A percentile compares a stretch with the other conserved stretches of the same genome.
Conservation (phyloP, 106 monocot genomes). For the Posidonia australis region DNA sequence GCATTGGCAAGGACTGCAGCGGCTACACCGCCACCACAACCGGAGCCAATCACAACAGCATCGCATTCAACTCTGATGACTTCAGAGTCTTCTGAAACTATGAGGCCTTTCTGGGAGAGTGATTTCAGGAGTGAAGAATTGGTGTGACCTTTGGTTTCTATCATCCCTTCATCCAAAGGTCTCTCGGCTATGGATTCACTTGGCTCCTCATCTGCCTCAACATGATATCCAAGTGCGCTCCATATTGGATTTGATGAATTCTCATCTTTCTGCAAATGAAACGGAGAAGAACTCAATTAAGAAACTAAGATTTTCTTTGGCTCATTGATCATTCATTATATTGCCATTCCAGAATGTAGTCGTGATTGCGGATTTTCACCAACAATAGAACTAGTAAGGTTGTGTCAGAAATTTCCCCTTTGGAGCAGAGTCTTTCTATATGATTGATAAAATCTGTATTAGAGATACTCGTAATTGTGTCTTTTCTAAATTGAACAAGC, state of each 20-base stretch:
- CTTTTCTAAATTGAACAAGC: too few species aligned
- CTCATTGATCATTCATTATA: too few species aligned
- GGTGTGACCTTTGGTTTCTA: slow-evolving; percentile 35
- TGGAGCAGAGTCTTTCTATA: too few species aligned
- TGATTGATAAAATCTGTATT: too few species aligned
- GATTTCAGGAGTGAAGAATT: slow-evolving; percentile 40
- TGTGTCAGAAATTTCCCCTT: too few species aligned
- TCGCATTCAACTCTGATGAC: slow-evolving; percentile 48
- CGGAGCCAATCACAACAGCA: slow-evolving; percentile 67
- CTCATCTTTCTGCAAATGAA: slow-evolving; percentile 30
- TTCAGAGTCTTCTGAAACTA: slow-evolving; percentile 18
- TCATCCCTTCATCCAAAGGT: slow-evolving; percentile 65
- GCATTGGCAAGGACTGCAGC: slow-evolving; percentile 54
- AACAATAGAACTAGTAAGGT: too few species aligned
- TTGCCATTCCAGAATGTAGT: too few species aligned
- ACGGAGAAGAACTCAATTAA: too few species aligned
- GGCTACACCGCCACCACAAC: slow-evolving; percentile 84
- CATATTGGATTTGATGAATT: slow-evolving; percentile 42
- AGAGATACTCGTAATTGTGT: too few species aligned
- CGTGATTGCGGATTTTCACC: too few species aligned
- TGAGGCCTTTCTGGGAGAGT: slow-evolving; percentile 44
- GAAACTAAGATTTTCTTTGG: too few species aligned
- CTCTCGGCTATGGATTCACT: slow-evolving; percentile 13
- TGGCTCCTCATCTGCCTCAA: background rate
- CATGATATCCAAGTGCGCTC: slow-evolving; percentile 41